Evolutionary conservation across 1,284 basidiomycete genomes (phyloP).

Genomic region (Rhodotorula sp.): DNA sequence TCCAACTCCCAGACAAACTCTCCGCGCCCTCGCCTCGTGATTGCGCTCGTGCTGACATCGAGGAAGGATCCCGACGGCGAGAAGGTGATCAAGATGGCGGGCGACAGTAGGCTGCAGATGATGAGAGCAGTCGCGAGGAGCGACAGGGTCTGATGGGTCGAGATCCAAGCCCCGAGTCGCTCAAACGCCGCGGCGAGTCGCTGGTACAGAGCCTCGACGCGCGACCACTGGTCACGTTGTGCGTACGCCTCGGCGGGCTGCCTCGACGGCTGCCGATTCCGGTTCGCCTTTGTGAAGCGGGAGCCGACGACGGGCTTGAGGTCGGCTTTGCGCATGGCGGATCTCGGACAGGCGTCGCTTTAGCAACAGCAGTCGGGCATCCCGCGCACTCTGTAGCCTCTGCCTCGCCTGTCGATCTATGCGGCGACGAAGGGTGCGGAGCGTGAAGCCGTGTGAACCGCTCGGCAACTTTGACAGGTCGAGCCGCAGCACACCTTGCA

Average conservation of each 20-base stretch:
- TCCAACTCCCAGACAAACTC: conserved; percentile 39
- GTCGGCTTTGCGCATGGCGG: too few relatives aligned
- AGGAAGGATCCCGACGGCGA: conserved; percentile 48
- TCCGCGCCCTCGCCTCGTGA: conserved; percentile 24
- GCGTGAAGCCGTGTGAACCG: background rate
- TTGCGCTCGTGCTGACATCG: conserved; percentile 23
- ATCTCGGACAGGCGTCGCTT: too few relatives aligned
- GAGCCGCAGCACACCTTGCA: too few relatives aligned
- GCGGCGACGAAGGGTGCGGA: background rate
- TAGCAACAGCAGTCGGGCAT: background rate
- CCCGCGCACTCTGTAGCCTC: background rate
- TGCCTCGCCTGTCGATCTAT: background rate
- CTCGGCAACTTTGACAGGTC: background rate
- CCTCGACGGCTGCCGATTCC: background rate
- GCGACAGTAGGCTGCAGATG: conserved; percentile 93
- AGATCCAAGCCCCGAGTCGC: conserved; percentile 44
- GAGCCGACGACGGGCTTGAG: background rate
- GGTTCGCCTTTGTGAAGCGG: background rate
- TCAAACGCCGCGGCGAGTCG: background rate
- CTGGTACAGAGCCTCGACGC: too few relatives aligned
- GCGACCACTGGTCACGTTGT: background rate
- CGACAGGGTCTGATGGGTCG: conserved; percentile 86
- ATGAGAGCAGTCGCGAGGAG: conserved; percentile 90
- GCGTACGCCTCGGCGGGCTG: background rate
- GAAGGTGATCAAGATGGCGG: conserved; percentile 79